A percentile compares a stretch with the other conserved stretches of the same genome.
Evolutionary conservation across 768 basidiomycete genomes (phyloP).

Genomic region (Collybia mongolica): DNA sequence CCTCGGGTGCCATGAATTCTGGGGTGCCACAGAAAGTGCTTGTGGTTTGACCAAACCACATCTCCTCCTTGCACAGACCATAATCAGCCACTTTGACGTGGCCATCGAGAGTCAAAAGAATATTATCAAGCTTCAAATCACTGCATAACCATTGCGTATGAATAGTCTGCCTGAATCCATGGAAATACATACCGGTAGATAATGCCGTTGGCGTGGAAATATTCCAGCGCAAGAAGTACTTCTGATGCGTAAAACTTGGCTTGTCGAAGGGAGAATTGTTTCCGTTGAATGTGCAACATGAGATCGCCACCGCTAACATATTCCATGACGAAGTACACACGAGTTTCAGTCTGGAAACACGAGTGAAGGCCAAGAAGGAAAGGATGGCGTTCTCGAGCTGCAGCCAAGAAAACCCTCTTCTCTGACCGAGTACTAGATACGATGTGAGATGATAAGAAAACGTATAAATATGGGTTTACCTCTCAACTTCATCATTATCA

Average conservation of each 20-base stretch:
- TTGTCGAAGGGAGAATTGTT: conserved; percentile 97
- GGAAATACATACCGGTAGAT: conserved; percentile 78
- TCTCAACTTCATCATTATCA: conserved; percentile 99
- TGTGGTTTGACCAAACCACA: conserved; percentile 96
- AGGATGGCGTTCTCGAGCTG: conserved; percentile 95
- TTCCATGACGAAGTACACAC: conserved; percentile 99
- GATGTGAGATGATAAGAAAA: conserved; percentile 11
- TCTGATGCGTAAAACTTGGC: conserved; percentile 99
- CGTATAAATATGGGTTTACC: conserved; percentile 42
- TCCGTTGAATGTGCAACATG: conserved; percentile 98
- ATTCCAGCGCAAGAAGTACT: conserved; percentile 92
- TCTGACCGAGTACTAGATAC: conserved; percentile 88
- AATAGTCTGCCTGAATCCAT: too few relatives aligned
- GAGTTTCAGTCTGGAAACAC: conserved; percentile 99
- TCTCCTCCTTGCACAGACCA: conserved; percentile 98
- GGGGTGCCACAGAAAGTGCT: conserved; percentile 99
- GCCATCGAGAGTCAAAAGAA: conserved; percentile 92
- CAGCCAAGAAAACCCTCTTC: conserved; percentile 96
- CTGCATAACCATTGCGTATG: conserved; percentile 34
- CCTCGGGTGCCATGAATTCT: conserved; percentile 99
- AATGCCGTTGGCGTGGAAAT: conserved; percentile 98
- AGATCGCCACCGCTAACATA: conserved; percentile 98
- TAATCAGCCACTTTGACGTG: conserved; percentile 99
- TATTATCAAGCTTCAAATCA: conserved; percentile 97
- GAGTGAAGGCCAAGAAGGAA: conserved; percentile 97